Evolutionary conservation across 768 basidiomycete genomes (phyloP).

Genomic region (Crucibulum laeve): DNA sequence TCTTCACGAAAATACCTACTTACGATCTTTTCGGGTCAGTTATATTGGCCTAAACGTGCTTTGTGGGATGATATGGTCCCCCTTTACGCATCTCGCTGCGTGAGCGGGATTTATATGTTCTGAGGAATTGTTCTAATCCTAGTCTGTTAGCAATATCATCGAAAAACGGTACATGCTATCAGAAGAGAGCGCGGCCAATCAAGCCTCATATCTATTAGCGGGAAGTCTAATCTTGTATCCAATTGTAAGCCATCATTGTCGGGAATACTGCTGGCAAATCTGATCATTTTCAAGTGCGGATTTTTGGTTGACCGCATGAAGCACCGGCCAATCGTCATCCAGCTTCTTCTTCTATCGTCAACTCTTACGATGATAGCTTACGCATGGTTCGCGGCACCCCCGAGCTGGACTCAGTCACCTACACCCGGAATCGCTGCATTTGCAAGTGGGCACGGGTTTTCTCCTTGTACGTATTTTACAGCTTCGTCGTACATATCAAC

Average conservation of each 20-base stretch:
- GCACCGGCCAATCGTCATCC: slow-evolving; percentile 51
- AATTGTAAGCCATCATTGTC: slow-evolving; percentile 36
- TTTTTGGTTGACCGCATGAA: slow-evolving; percentile 58
- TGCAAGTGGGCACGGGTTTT: slow-evolving; percentile 68
- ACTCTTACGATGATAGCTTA: slow-evolving; percentile 57
- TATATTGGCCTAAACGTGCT: slow-evolving; percentile 75
- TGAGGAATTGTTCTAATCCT: slow-evolving; percentile 3
- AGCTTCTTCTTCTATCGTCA: slow-evolving; percentile 56
- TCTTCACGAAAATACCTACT: slow-evolving; percentile 2
- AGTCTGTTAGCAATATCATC: slow-evolving; percentile 56
- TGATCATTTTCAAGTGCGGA: slow-evolving; percentile 43
- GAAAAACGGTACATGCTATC: slow-evolving; percentile 59
- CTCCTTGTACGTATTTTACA: slow-evolving; percentile 48
- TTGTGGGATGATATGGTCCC: slow-evolving; percentile 75
- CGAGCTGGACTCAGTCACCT: slow-evolving; percentile 50
- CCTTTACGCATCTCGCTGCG: slow-evolving; percentile 75
- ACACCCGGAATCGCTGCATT: slow-evolving; percentile 59
- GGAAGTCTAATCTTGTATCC: slow-evolving; percentile 72
- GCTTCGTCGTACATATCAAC: background rate
- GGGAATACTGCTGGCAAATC: background rate
- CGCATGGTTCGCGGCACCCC: slow-evolving; percentile 62
- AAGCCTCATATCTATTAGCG: slow-evolving; percentile 68
- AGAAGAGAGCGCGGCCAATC: slow-evolving; percentile 56
- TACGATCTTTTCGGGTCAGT: slow-evolving; percentile 26
- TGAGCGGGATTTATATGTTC: slow-evolving; percentile 25